Percentiles rank a stretch among this genome's conserved stretches.
phyloP scores from a whole-genome alignment of 2,329 filamentous ascomycete species.

The Stachybotrys echinatus region DNA sequence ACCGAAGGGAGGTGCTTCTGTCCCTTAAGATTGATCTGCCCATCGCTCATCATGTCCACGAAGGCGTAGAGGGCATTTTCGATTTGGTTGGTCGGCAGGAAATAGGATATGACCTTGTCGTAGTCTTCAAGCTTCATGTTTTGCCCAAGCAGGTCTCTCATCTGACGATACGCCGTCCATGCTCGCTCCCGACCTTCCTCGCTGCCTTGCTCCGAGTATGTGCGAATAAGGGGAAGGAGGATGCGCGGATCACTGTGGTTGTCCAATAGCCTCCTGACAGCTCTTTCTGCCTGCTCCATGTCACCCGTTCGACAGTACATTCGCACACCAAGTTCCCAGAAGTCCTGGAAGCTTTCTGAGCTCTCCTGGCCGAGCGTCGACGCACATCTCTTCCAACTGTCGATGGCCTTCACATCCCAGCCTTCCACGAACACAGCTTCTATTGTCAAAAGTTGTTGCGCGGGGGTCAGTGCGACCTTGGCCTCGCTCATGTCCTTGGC shows the following conservation, averaged over 20 bases:
- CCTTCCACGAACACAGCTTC: slow-evolving; percentile 63
- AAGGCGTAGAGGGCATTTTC: slow-evolving; percentile 71
- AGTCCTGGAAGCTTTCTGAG: slow-evolving; percentile 43
- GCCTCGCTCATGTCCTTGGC: slow-evolving; percentile 61
- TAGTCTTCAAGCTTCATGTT: slow-evolving; percentile 69
- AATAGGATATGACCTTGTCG: slow-evolving; percentile 65
- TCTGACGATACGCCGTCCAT: slow-evolving; percentile 60
- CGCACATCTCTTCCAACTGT: slow-evolving; percentile 57
- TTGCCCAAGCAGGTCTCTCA: slow-evolving; percentile 55
- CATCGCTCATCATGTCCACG: slow-evolving; percentile 80
- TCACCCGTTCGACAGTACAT: slow-evolving; percentile 57
- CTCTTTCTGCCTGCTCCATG: slow-evolving; percentile 51
- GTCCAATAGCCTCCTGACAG: slow-evolving; percentile 48
- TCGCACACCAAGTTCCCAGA: slow-evolving; percentile 61
- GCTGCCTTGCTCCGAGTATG: slow-evolving; percentile 50
- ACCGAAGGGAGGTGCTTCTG: slow-evolving; percentile 39
- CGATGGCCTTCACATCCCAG: slow-evolving; percentile 52
- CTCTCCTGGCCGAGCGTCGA: slow-evolving; percentile 42
- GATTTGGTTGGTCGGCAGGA: slow-evolving; percentile 60
- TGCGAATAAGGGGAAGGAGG: slow-evolving; percentile 63
- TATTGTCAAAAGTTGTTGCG: slow-evolving; percentile 61
- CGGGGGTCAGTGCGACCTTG: slow-evolving; percentile 46
- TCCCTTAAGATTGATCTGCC: slow-evolving; percentile 42
- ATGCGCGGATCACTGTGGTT: slow-evolving; percentile 47
- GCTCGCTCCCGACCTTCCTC: slow-evolving; percentile 48